These are phyloP conservation scores for Hirsutella thompsonii DNA, from an alignment of 2,329 filamentous ascomycete species.

Conservation along the genomic window DNA sequence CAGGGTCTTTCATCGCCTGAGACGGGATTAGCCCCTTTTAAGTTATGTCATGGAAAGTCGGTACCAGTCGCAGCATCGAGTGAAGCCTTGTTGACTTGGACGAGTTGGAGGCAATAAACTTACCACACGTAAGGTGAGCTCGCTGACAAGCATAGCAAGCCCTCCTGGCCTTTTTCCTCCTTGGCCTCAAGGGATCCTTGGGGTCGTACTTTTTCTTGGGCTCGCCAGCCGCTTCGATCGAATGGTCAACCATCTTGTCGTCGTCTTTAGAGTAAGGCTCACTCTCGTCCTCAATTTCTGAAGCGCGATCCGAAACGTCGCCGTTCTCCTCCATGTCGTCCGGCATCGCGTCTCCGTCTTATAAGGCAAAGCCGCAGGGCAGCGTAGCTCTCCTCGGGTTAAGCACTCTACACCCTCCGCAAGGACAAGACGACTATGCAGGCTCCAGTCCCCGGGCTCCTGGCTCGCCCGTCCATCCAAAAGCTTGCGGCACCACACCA, in stretches of 20 bases:
- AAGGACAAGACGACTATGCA: conserved; percentile 20
- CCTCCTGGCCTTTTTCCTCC: conserved; percentile 89
- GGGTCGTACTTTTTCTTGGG: conserved; percentile 61
- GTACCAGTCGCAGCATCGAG: too few relatives aligned
- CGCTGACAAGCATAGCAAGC: conserved; percentile 96
- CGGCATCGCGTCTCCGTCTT: conserved; percentile 42
- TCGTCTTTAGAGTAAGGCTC: conserved; percentile 32
- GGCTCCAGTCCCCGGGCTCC: conserved; percentile 14
- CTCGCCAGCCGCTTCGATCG: conserved; percentile 33
- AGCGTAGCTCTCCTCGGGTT: conserved; percentile 4
- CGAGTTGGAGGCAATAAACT: conserved; percentile 26
- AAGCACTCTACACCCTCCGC: conserved; percentile 2
- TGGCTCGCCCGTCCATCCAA: conserved; percentile 13
- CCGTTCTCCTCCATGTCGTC: conserved; percentile 39
- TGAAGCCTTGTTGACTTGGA: too few relatives aligned
- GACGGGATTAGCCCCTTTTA: conserved; percentile 13
- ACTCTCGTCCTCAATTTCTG: conserved; percentile 46
- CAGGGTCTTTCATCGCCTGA: conserved; percentile 91
- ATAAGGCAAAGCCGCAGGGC: conserved; percentile 19
- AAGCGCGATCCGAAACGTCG: conserved; percentile 45
- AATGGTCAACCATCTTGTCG: conserved; percentile 39
- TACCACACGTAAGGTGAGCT: conserved; percentile 96
- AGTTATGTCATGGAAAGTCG: neutral
- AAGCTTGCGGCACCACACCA: conserved; percentile 20
- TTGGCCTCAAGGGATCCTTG: conserved; percentile 80